Percentiles rank a stretch among this genome's conserved stretches.
These are phyloP conservation scores for Sanghuangporus sanghuang DNA, from an alignment of 1,284 basidiomycete species.

Conservation along the genomic window DNA sequence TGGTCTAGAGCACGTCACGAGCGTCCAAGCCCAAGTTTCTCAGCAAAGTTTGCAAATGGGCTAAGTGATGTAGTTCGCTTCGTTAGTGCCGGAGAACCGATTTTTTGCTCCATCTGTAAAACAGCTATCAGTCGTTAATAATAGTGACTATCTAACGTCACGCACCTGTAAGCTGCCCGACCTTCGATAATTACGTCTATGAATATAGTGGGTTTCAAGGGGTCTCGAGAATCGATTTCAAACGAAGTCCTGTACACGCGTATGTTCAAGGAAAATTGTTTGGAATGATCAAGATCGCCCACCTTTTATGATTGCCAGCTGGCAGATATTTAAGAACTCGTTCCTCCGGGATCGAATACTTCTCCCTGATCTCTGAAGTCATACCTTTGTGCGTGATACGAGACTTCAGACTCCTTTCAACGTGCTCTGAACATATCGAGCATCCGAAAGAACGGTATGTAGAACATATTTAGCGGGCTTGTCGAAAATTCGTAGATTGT, in stretches of 20 bases:
- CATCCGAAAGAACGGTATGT: conserved; percentile 56
- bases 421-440: conserved; percentile 37
- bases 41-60: conserved; percentile 45
- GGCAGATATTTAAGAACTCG: conserved; percentile 60
- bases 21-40: conserved; percentile 49
- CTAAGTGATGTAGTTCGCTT: conserved; percentile 42
- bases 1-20: conserved; percentile 43
- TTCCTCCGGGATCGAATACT: conserved; percentile 46
- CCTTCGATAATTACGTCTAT: conserved; percentile 66
- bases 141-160: conserved; percentile 24
- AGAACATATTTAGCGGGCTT: conserved; percentile 72
- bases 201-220: conserved; percentile 47
- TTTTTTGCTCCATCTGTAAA: not conserved
- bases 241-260: conserved; percentile 50
- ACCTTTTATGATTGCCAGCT: conserved; percentile 63
- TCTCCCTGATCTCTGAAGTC: conserved; percentile 22
- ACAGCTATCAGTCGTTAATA: not conserved
- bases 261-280: not conserved
- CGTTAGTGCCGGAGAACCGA: conserved; percentile 33
- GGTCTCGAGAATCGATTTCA: conserved; percentile 67
- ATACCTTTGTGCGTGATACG: conserved; percentile 24
- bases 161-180: conserved; percentile 51
- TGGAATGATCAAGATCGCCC: conserved; percentile 14
- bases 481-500: conserved; percentile 51
- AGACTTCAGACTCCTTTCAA: conserved; percentile 28